Percentiles rank a stretch among this genome's conserved stretches.
Evolutionary conservation across 179 eudicot species (phyloP).

Genomic region (Nepenthes alata): DNA sequence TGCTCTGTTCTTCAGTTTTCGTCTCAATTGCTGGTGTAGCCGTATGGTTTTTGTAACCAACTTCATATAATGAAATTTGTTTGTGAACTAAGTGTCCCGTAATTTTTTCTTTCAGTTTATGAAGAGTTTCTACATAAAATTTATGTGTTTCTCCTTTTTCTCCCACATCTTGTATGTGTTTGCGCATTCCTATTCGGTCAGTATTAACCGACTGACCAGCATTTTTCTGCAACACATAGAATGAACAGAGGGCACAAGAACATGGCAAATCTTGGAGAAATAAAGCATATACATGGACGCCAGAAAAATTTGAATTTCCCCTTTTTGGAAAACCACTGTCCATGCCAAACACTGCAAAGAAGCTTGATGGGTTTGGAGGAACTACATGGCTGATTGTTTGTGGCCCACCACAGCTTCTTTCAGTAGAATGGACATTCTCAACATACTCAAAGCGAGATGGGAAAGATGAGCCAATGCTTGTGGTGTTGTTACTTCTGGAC

Average conservation of each 20-base stretch:
- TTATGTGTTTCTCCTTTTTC: too few relatives aligned
- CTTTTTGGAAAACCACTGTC: constrained; percentile 62
- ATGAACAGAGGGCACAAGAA: not conserved
- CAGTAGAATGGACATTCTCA: constrained; percentile 44
- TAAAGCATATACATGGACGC: constrained; percentile 47
- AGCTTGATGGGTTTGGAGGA: constrained; percentile 68
- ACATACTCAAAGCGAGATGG: constrained; percentile 80
- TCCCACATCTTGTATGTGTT: too few relatives aligned
- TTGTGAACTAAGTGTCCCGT: too few relatives aligned
- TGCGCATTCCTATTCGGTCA: too few relatives aligned
- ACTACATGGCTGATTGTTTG: constrained; percentile 58
- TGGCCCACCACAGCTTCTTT: constrained; percentile 41
- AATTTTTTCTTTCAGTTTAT: too few relatives aligned
- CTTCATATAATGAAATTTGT: too few relatives aligned
- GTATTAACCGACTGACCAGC: too few relatives aligned
- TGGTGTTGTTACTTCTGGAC: constrained; percentile 30
- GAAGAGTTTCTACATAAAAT: too few relatives aligned
- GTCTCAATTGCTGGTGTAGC: too few relatives aligned
- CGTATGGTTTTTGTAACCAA: too few relatives aligned
- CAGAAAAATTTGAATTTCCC: constrained; percentile 44
- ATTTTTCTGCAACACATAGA: too few relatives aligned
- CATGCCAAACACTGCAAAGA: constrained; percentile 92
- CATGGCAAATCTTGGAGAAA: not conserved
- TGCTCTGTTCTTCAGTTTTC: too few relatives aligned
- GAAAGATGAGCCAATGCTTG: constrained; percentile 43